Percentiles rank a stretch among this genome's conserved stretches.
phyloP scores from a whole-genome alignment of 495 filamentous ascomycete species.

The Penicillium cataractarum region DNA sequence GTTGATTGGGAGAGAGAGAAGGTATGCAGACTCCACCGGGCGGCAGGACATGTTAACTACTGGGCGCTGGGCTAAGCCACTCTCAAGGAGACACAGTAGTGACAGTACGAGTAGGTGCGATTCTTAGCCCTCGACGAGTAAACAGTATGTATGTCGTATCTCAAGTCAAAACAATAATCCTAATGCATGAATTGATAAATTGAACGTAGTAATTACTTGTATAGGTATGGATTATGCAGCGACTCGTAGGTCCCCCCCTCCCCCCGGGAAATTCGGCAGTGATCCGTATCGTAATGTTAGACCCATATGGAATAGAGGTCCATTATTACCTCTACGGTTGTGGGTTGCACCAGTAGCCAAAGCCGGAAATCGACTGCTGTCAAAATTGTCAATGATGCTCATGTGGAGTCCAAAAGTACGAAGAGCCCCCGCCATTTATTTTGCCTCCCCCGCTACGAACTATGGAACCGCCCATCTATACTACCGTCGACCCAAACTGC shows the following conservation, averaged over 20 bases:
- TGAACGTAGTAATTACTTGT: not conserved
- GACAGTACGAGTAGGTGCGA: not conserved
- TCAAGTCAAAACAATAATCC: not conserved
- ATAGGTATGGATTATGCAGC: not conserved
- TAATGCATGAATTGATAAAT: not conserved
- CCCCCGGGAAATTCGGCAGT: no score
- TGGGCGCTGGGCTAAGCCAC: conserved; percentile 1
- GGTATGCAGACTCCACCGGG: conserved; percentile 5
- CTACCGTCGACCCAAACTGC: not conserved
- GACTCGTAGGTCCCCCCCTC: no score
- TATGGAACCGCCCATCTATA: conserved; percentile 3
- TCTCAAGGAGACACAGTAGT: not conserved
- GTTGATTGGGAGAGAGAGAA: not conserved
- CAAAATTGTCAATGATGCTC: not conserved
- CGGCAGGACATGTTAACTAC: not conserved
- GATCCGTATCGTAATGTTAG: not conserved
- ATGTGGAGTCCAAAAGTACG: not conserved
- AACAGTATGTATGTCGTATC: not conserved
- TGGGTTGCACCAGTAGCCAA: not conserved
- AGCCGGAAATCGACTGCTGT: not conserved
- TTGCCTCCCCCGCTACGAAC: conserved; percentile 5
- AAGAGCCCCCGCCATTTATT: not conserved
- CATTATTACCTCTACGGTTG: not conserved
- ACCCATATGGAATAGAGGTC: not conserved
- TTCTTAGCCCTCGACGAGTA: not conserved